These are phyloP conservation scores for Cyclotella baltica DNA, from an alignment of 108 stramenopile species.

Conservation along the genomic window DNA sequence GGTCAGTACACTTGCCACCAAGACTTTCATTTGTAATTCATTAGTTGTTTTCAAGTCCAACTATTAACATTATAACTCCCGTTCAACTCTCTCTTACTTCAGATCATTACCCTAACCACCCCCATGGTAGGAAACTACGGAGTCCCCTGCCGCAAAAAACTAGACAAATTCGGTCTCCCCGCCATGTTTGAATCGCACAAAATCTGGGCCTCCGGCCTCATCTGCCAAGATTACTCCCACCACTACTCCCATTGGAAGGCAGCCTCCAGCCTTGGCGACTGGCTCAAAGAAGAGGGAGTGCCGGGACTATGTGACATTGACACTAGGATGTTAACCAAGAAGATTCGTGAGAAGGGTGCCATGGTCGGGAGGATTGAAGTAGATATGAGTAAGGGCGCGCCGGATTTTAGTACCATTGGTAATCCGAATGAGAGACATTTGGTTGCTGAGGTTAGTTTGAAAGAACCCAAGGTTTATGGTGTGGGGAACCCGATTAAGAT, in stretches of 20 bases:
- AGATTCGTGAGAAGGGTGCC: constrained; percentile 95
- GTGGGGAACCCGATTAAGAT: constrained; percentile 92
- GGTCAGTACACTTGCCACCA: constrained; percentile 48
- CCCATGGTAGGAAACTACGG: constrained; percentile 99
- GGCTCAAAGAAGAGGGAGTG: constrained; percentile 96
- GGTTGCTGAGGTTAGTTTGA: constrained; percentile 93
- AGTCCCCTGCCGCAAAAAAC: constrained; percentile 85
- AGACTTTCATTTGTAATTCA: too few relatives aligned
- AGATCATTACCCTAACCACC: constrained; percentile 91
- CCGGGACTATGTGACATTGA: constrained; percentile 95
- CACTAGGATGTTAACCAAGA: constrained; percentile 96
- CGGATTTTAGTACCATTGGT: constrained; percentile 59
- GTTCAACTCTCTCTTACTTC: constrained; percentile 7
- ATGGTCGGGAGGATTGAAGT: constrained; percentile 94
- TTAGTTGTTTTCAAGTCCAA: neutral
- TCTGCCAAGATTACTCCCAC: constrained; percentile 94
- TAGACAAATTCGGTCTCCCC: constrained; percentile 90
- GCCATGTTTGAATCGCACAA: constrained; percentile 93
- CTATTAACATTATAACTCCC: neutral
- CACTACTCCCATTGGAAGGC: constrained; percentile 98
- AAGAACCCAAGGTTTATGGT: constrained; percentile 85
- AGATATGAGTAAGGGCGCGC: constrained; percentile 63
- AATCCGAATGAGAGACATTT: constrained; percentile 93
- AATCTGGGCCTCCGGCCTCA: constrained; percentile 93
- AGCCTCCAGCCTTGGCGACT: constrained; percentile 89